Evolutionary conservation across 2,329 filamentous ascomycete genomes (phyloP), one percentile per base, ranked within the genome.

Genomic region (Aspergillus jensenii): DNA sequence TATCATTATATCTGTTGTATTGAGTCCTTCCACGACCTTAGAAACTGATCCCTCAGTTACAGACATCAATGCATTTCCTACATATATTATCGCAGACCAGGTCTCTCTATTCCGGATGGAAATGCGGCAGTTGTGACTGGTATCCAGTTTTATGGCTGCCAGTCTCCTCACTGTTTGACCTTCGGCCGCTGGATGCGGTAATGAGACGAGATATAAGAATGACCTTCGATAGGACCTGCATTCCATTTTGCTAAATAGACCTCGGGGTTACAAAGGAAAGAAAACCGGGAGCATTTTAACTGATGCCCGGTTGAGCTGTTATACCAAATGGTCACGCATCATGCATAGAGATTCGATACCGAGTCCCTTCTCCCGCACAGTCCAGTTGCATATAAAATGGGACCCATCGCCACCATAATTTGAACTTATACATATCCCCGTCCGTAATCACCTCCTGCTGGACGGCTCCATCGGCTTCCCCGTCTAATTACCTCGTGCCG

Each of bases 171-270:
- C 82, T 85, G 62, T 1, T 84, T 78, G 2, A 87, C 85, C 62
- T 87, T 87, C 0, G 85, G 85, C 14, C 85, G 74, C 65, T 87
- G 85, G 27, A 87, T 87, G 45, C 87, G 82, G 62, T 79, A 81
- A 3, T 80, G 68, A 0, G 82, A 79, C 0, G 81, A 81, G 47
- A 87, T 83, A 61, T 82, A 82, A 0, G 79, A 76, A 58, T 87
- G 81, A 0, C 79, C 83, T 35, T 82, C 74, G 27, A 85, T 73
- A 1, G 84, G 81, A 51, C 79, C 81, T 78, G 25, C 6, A 27
- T 27, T 2, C 25, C 25, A 8, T 17, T 8, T 27, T 8, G 8
- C 8, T 27, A 27, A 7, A 27, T 8, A 27, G 5, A 7, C 7
- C 25, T 8, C 25, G 6, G 8, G 7, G 25, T 27, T 27, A 7